These are phyloP conservation scores for Garcia nutans DNA, from an alignment of 345 rosid species.

Conservation along the genomic window DNA sequence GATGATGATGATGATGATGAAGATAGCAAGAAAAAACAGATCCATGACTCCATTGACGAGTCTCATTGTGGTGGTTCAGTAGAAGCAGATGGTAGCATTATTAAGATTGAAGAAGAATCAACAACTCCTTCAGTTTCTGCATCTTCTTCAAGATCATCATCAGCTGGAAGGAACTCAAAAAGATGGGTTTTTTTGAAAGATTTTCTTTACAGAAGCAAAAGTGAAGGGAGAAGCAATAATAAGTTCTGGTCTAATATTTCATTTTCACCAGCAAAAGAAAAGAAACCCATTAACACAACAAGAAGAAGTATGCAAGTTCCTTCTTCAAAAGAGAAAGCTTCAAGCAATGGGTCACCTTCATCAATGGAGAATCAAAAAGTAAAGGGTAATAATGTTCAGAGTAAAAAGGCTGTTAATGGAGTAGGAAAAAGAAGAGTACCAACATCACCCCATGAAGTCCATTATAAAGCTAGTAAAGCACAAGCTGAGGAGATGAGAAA, in stretches of 20 bases:
- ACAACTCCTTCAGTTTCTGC: conserved; percentile 56
- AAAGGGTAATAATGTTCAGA: conserved; percentile 16
- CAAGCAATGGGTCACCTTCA: neutral
- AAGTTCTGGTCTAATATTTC: conserved; percentile 51
- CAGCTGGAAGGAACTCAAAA: conserved; percentile 90
- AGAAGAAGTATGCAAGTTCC: neutral
- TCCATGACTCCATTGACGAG: neutral
- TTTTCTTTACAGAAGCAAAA: conserved; percentile 77
- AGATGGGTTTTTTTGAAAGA: conserved; percentile 92
- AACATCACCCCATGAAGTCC: conserved; percentile 84
- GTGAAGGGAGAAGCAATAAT: conserved; percentile 82
- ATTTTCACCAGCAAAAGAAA: conserved; percentile 61
- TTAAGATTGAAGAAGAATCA: conserved; percentile 27
- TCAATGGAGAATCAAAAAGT: conserved; percentile 22
- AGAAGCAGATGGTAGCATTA: neutral
- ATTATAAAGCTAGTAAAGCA: conserved; percentile 84
- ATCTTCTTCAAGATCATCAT: conserved; percentile 79
- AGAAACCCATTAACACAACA: conserved; percentile 27
- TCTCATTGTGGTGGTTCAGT: neutral
- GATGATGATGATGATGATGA: neutral
- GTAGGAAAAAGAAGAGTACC: conserved; percentile 66
- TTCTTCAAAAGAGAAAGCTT: conserved; percentile 28
- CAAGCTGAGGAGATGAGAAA: conserved; percentile 98
- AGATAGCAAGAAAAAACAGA: conserved; percentile 4
- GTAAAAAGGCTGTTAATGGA: conserved; percentile 50